Conservation (phyloP, 1,284 basidiomycete genomes). For the Ceratobasidium sp. region DNA sequence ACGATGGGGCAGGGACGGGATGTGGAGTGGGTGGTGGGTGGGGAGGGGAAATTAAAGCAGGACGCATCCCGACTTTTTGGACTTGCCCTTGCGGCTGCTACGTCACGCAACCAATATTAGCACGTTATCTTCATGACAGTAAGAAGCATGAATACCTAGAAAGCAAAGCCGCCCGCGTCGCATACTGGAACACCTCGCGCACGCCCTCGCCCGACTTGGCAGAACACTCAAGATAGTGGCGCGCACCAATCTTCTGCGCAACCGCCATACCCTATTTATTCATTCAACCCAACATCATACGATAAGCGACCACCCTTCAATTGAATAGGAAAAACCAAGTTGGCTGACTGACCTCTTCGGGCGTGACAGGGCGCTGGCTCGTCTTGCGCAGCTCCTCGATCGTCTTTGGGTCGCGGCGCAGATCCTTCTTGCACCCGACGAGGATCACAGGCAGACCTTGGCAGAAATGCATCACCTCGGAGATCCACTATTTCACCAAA, state of each 20-base stretch:
- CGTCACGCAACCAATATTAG: not conserved
- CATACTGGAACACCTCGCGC: slow-evolving; percentile 93
- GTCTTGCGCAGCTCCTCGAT: slow-evolving; percentile 89
- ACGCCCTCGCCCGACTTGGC: slow-evolving; percentile 93
- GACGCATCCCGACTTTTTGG: slow-evolving; percentile 9
- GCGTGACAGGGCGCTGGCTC: slow-evolving; percentile 91
- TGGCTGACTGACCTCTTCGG: no score
- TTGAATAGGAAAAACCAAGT: no score
- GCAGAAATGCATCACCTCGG: slow-evolving; percentile 98
- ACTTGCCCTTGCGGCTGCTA: not conserved
- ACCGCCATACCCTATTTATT: slow-evolving; percentile 85
- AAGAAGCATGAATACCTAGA: slow-evolving; percentile 54
- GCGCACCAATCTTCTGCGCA: slow-evolving; percentile 94
- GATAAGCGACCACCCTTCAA: no score
- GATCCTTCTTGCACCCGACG: slow-evolving; percentile 94
- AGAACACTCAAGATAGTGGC: slow-evolving; percentile 90
- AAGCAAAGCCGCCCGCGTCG: slow-evolving; percentile 84
- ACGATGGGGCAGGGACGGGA: no score
- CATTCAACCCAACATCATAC: no score
- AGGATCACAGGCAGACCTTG: slow-evolving; percentile 93
- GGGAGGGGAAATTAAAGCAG: not conserved
- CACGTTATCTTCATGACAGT: not conserved
- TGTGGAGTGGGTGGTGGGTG: no score
- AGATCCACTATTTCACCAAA: no score
- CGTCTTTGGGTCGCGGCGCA: slow-evolving; percentile 90